These are phyloP conservation scores for Acacia crassicarpa DNA, from an alignment of 306 rosid genomes.

Conservation along the genomic window DNA sequence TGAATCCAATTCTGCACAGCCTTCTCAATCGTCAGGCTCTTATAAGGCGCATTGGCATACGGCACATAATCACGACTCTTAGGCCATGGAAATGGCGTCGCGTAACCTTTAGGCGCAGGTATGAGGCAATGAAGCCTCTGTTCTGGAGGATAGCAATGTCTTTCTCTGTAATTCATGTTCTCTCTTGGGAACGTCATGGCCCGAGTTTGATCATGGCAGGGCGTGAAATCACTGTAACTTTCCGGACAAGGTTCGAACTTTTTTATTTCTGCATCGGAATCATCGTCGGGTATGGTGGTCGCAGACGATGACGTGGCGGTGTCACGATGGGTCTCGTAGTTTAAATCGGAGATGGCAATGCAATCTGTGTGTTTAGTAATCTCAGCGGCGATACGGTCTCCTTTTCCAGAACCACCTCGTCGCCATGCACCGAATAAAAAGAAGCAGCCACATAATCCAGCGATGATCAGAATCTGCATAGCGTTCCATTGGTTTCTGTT, in stretches of 20 bases:
- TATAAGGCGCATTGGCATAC: background rate
- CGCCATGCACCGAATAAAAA: background rate
- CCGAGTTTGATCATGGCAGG: constrained; percentile 6
- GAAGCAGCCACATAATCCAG: background rate
- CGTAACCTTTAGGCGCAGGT: background rate
- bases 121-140: constrained; percentile 1
- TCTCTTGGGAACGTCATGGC: constrained; percentile 5
- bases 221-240: background rate
- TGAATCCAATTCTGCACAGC: constrained; percentile 16
- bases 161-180: constrained; percentile 12
- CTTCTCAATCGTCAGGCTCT: constrained; percentile 1
- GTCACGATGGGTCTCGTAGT: background rate
- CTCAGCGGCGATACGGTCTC: background rate
- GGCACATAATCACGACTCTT: constrained; percentile 16
- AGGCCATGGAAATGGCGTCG: constrained; percentile 10
- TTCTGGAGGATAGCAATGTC: background rate
- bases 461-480: background rate
- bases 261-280: background rate
- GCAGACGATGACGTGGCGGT: background rate
- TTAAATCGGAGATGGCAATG: background rate
- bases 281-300: background rate
- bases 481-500: background rate
- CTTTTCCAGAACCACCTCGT: constrained; percentile 7
- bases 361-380: background rate
- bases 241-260: background rate